phyloP scores from a whole-genome alignment of 768 basidiomycete species.

The Amanita pseudoporphyria region DNA sequence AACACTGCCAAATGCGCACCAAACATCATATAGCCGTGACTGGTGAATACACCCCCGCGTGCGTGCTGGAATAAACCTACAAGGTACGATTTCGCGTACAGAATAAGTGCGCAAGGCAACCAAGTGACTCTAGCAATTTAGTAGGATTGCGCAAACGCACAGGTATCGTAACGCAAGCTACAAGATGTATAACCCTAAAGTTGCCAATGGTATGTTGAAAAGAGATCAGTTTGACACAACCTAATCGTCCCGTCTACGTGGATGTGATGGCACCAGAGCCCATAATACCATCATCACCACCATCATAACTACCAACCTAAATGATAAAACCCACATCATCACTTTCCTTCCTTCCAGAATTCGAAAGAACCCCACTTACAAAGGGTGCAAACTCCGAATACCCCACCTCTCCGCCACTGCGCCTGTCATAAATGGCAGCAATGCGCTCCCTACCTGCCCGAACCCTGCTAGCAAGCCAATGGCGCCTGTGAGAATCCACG shows the following conservation, averaged over 20 bases:
- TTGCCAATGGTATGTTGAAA: no score
- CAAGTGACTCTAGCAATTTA: no score
- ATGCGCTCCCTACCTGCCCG: conserved; percentile 63
- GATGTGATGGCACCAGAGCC: conserved; percentile 34
- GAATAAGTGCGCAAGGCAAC: no score
- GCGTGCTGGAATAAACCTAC: no score
- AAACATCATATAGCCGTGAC: no score
- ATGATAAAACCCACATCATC: neutral
- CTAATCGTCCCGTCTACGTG: conserved; percentile 12
- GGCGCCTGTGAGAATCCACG: conserved; percentile 53
- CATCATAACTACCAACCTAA: conserved; percentile 54
- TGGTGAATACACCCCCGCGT: no score
- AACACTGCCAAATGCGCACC: no score
- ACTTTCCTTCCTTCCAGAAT: neutral
- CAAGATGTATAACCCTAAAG: no score
- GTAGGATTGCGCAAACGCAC: no score
- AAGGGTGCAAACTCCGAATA: conserved; percentile 50
- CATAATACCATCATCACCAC: conserved; percentile 45
- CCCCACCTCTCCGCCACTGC: conserved; percentile 54
- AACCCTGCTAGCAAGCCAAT: conserved; percentile 63
- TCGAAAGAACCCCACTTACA: conserved; percentile 30
- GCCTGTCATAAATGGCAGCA: conserved; percentile 68
- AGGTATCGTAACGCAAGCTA: no score
- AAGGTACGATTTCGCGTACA: no score
- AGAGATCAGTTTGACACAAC: no score